These are phyloP conservation scores for Carallia pectinifolia DNA, from an alignment of 345 rosid genomes.

Conservation along the genomic window DNA sequence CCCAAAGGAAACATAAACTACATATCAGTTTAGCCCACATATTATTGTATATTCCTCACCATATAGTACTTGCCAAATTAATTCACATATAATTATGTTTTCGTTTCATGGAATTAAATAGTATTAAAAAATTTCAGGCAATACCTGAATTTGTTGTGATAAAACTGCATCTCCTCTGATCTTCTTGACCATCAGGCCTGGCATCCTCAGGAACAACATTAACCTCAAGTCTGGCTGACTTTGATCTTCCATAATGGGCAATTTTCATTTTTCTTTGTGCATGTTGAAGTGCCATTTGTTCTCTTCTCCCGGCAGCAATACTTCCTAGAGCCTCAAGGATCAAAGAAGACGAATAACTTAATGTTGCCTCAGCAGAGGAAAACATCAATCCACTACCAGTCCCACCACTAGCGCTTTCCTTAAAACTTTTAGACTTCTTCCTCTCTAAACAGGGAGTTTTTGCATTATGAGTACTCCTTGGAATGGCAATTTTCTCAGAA, in stretches of 20 bases:
- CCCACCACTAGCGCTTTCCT: constrained; percentile 21
- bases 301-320: constrained; percentile 63
- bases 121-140: background rate
- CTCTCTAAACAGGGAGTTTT: constrained; percentile 29
- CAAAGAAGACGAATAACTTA: constrained; percentile 33
- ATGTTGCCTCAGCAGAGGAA: constrained; percentile 3
- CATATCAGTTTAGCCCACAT: background rate
- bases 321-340: constrained; percentile 55
- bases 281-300: constrained; percentile 55
- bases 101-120: too few relatives aligned
- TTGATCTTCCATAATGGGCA: constrained; percentile 67
- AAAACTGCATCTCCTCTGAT: constrained; percentile 48
- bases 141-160: constrained; percentile 61
- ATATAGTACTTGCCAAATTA: background rate
- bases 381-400: background rate
- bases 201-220: constrained; percentile 28
- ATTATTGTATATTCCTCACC: background rate
- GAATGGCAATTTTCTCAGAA: constrained; percentile 31
- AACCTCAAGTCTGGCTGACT: constrained; percentile 49
- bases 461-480: constrained; percentile 3
- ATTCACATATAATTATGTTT: background rate
- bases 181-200: constrained; percentile 19
- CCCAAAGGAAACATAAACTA: background rate
- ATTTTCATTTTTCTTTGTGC: constrained; percentile 61
- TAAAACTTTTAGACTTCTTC: constrained; percentile 58